phyloP scores from a whole-genome alignment of 257 asterid genomes.

The Nicotiana otophora region DNA sequence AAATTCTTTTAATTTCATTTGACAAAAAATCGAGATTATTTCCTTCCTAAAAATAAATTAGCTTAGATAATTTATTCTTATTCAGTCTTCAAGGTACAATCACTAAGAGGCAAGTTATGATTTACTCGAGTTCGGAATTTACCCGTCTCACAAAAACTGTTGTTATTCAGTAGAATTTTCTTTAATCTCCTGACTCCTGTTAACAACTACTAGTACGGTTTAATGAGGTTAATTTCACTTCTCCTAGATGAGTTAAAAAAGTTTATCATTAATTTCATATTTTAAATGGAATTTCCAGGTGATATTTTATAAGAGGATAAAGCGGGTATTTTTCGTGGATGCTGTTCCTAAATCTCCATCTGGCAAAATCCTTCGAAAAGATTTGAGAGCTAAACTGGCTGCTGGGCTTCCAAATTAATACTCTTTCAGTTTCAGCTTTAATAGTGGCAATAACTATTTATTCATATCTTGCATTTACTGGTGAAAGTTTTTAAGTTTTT shows the following conservation, averaged over 20 bases:
- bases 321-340: constrained; percentile 61
- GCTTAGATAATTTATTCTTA: too few relatives aligned
- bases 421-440: background rate
- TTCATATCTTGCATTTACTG: background rate
- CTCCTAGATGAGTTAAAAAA: background rate
- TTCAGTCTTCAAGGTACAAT: too few relatives aligned
- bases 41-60: background rate
- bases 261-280: too few relatives aligned
- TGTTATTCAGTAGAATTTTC: too few relatives aligned
- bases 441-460: background rate
- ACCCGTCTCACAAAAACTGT: too few relatives aligned
- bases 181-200: background rate
- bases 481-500: background rate
- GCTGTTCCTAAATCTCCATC: constrained; percentile 78
- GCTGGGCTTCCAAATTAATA: constrained; percentile 22
- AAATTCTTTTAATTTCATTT: background rate
- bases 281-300: constrained; percentile 42
- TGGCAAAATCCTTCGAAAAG: constrained; percentile 88
- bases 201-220: too few relatives aligned
- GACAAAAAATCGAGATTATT: background rate
- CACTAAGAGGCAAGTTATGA: too few relatives aligned
- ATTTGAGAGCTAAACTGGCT: constrained; percentile 69
- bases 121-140: too few relatives aligned
- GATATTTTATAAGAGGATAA: constrained; percentile 76
- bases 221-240: too few relatives aligned